Base-by-base conservation (phyloP, 441 rosid species). In the Iberis amara region DNA sequence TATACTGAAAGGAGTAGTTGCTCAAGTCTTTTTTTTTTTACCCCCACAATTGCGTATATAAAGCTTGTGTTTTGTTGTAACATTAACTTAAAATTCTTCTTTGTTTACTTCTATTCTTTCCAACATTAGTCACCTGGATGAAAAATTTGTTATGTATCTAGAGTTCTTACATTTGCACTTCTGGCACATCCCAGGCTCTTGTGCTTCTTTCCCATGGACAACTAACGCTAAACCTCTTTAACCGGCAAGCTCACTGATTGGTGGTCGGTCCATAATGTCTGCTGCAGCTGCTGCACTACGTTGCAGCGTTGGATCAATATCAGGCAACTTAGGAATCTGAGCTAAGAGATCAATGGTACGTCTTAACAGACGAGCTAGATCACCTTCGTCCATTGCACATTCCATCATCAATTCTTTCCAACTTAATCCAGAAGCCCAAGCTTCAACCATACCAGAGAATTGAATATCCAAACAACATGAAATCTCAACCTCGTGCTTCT, bases 401-500 rank as follows among this genome's bases (percentile, higher is more conserved):
- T 91, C 98, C 95, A 85, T 82, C 89, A 78, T 88, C 61, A 89
- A 70, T 66, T 91, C 98, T 73, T 75, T 80, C 98, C 98, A 88
- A 30, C 85, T 85, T 65, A 91, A 69, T 46, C 96, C 98, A 2
- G 94, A 80, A 18, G 95, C 96, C 98, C 98, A 91, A 10, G 96
- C 96, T 70, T 85, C 98, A 5, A 91, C 94, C 98, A 88, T 83
- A 56, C 98, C 98, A 12, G 87, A 68, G 69, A 87, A 87, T 52
- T 91, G 95, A 79, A 71, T 67, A 36, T 86, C 97, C 74, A 89
- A 54, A 64, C 77, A 78, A 57, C 89, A 86, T 1, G 91, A 59
- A 47, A 79, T 78, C 64, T 66, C 71, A 37, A 91, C 84, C 59
- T 78, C 87, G 11, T 91, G 89, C 61, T 79, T 88, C 63, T 83